Conservation (phyloP, 345 rosid genomes). For the Eucalyptus tenuipes region DNA sequence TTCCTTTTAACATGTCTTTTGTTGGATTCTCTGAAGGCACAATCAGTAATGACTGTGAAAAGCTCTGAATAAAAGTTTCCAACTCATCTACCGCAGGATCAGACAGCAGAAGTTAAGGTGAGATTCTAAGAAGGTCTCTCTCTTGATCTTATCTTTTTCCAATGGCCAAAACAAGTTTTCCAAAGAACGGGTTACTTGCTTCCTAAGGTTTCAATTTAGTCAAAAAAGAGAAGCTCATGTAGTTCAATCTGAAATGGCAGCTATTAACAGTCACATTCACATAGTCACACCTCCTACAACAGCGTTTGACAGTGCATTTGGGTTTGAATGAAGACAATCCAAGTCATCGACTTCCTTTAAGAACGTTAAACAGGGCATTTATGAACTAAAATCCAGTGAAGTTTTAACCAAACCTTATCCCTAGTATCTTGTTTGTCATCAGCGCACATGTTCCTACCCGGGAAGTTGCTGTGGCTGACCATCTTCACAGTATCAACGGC, state of each 20-base stretch:
- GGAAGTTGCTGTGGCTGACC: conserved; percentile 22
- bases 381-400: background rate
- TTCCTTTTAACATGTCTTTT: background rate
- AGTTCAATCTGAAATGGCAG: background rate
- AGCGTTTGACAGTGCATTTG: background rate
- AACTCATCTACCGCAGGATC: background rate
- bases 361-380: background rate
- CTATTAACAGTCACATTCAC: background rate
- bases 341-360: background rate
- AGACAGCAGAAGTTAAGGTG: conserved; percentile 9
- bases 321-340: background rate
- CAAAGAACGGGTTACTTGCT: no score
- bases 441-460: conserved; percentile 8
- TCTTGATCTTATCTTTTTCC: background rate
- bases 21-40: conserved; percentile 14
- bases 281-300: background rate
- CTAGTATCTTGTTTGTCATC: background rate
- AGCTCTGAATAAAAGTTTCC: conserved; percentile 20
- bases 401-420: background rate
- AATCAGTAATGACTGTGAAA: conserved; percentile 26
- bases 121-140: background rate
- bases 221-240: no score
- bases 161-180: no score
- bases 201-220: no score
- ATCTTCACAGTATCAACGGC: conserved; percentile 8